phyloP scores from a whole-genome alignment of 1,284 basidiomycete species.

The Trichosporon ovoides region DNA sequence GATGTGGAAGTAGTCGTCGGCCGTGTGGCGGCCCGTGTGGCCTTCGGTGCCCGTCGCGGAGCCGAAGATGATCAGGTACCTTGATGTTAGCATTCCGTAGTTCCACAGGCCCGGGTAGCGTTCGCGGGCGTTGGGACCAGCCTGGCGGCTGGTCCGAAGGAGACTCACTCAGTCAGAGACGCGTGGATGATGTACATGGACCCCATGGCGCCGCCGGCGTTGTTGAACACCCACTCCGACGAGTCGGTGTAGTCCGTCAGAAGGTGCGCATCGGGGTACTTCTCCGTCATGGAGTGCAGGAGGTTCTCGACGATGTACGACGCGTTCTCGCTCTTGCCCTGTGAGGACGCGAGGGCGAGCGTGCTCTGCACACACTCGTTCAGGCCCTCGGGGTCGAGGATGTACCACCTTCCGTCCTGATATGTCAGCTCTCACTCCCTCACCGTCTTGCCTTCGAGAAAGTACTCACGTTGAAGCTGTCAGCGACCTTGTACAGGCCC shows the following conservation, averaged over 20 bases:
- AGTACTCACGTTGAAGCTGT: slow-evolving; percentile 37
- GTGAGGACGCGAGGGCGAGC: slow-evolving; percentile 53
- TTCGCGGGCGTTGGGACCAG: too few relatives aligned
- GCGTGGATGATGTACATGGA: slow-evolving; percentile 94
- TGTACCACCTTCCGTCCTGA: slow-evolving; percentile 59
- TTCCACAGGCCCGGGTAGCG: too few relatives aligned
- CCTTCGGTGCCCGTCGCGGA: slow-evolving; percentile 95
- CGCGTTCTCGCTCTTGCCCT: slow-evolving; percentile 50
- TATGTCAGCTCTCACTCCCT: not conserved
- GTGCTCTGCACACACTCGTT: slow-evolving; percentile 66
- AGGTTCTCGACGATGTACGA: slow-evolving; percentile 55
- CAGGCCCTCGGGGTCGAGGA: slow-evolving; percentile 62
- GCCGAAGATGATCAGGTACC: slow-evolving; percentile 74
- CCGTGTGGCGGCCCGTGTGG: slow-evolving; percentile 87
- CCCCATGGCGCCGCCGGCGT: slow-evolving; percentile 97
- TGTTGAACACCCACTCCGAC: slow-evolving; percentile 91
- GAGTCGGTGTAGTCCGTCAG: slow-evolving; percentile 57
- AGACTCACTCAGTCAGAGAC: slow-evolving; percentile 82
- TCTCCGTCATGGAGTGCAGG: slow-evolving; percentile 67
- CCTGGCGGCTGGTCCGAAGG: too few relatives aligned
- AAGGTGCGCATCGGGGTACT: slow-evolving; percentile 58
- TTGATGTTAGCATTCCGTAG: slow-evolving; percentile 15
- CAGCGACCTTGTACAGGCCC: slow-evolving; percentile 26
- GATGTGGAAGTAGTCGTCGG: slow-evolving; percentile 93
- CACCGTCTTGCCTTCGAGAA: too few relatives aligned